Base-by-base conservation (phyloP, 2,329 filamentous ascomycete species). In the Fusarium irregulare region DNA sequence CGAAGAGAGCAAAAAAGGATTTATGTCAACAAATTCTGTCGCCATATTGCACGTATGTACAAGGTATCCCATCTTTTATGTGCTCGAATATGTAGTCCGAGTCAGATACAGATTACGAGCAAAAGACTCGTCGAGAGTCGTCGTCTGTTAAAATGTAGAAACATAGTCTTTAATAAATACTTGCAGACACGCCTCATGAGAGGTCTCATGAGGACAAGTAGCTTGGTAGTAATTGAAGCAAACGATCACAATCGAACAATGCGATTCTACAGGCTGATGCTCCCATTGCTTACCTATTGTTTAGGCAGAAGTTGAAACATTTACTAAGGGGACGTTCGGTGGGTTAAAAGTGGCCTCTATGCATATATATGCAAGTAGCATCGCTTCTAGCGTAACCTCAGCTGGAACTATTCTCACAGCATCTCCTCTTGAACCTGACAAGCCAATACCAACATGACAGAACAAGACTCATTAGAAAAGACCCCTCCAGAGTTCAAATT, bases 1-100 rank as follows among this genome's bases (percentile, higher is more conserved):
- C 18, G 32, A 28, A 45, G 37, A 47, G 40, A 49, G 25, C 37
- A 59, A 64, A 64, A 64, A 20, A 30, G 45, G 37, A 51, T 64
- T 27, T 30, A 41, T 21, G 50, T 37, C 45, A 47, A 55, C 34
- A 60, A 50, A 6, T 20, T n/a, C 54, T 55, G 34, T 25, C 13
- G 11, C 41, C 45, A 42, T 30, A 55, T 48, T 32, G 53, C 57
- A 32, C 49, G 28, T 54, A 61, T 70, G 68, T 68, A 66, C 49
- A 71, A 71, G 68, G 37, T 55, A 18, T 40, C 23, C 61, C 59
- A 56, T 57, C 50, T 53, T 58, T 58, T 56, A 32, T 72, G 65
- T 72, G 66, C 48, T 59, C 57, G 60, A 63, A 42, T 65, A 55
- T 30, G 30, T 49, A 50, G 18, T 25, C 59, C 50, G 55, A 30